Base-by-base conservation (phyloP, 495 filamentous ascomycete species). In the Xylaria telfairii region DNA sequence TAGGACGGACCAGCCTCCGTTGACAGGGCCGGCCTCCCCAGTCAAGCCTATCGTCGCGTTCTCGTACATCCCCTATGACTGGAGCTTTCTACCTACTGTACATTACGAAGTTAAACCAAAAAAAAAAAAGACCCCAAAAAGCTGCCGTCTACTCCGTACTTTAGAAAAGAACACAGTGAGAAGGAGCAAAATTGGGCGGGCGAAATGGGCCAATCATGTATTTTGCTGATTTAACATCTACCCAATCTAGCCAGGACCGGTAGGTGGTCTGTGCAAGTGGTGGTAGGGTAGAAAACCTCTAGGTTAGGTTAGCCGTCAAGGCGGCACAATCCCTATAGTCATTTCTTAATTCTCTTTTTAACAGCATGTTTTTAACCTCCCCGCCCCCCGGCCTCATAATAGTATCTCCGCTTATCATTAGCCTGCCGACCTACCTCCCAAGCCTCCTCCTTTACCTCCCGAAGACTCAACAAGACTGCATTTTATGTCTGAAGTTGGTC, bases 11-110 rank as follows among this genome's bases (percentile, higher is more conserved):
- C 17, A 26, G 49, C 17, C 60, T 63, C 60, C 60, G 60, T 32
- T 47, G 60, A 32, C 41, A 63, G 60, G 60, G 24, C 60, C 60
- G 60, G 60, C 41, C 39, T 63, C 60, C 59, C 60, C n/a, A 47
- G 60, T 32, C 60, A 26, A 32, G 24, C 24, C 17, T 47, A 17
- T 7, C 24, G 32, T 30, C n/a, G n/a, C 26, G 41, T 39, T 32
- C 17, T 63, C 39, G 34, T n/a, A 41, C 41, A 24, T 32, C 60
- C 7, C 15, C 1, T 2, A 54, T 28, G 49, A 3, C 47, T 3
- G 47, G 47, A 51, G 47, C 21, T 0, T 47, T 47, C 26, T 21
- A n/a, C n/a, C n/a, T n/a, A n/a, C n/a, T n/a, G n/a, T 51, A 21
- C 21, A 3, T 53, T 53, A 19, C 21, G 21, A 26, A 5, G 9